These are phyloP conservation scores for Ceratocystis alfenasii DNA, from an alignment of 2,329 filamentous ascomycete species.

Conservation along the genomic window DNA sequence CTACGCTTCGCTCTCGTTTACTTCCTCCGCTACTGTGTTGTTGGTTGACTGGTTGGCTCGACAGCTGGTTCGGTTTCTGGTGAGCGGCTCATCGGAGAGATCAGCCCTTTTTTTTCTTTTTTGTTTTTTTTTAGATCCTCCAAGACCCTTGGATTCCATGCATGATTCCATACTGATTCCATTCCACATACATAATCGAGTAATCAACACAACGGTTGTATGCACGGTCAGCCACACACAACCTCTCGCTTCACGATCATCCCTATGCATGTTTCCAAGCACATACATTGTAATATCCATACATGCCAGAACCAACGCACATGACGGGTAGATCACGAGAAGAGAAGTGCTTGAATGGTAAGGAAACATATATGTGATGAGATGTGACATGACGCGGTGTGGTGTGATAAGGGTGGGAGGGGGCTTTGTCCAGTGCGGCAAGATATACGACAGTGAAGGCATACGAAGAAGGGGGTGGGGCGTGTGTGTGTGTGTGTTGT, in stretches of 20 bases:
- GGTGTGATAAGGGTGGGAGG: neutral
- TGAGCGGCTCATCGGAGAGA: no score
- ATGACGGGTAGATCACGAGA: constrained; percentile 10
- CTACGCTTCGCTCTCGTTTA: neutral
- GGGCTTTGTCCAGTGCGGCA: no score
- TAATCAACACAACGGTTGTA: neutral
- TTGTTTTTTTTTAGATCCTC: neutral
- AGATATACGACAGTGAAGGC: neutral
- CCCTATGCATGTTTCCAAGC: neutral
- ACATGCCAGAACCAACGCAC: constrained; percentile 2
- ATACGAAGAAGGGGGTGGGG: neutral
- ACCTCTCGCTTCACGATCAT: neutral
- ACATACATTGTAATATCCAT: neutral
- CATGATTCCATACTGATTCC: constrained; percentile 3
- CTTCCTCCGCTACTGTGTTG: neutral
- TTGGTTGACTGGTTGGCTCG: no score
- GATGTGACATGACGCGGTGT: no score
- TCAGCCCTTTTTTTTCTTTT: no score
- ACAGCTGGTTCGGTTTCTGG: neutral
- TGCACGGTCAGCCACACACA: neutral
- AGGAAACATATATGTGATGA: neutral
- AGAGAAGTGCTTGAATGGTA: neutral
- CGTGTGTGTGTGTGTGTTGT: no score
- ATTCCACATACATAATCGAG: neutral
- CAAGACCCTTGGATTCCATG: neutral